These are phyloP conservation scores for Botrytis hyacinthi DNA, from an alignment of 2,329 filamentous ascomycete genomes.

Conservation along the genomic window DNA sequence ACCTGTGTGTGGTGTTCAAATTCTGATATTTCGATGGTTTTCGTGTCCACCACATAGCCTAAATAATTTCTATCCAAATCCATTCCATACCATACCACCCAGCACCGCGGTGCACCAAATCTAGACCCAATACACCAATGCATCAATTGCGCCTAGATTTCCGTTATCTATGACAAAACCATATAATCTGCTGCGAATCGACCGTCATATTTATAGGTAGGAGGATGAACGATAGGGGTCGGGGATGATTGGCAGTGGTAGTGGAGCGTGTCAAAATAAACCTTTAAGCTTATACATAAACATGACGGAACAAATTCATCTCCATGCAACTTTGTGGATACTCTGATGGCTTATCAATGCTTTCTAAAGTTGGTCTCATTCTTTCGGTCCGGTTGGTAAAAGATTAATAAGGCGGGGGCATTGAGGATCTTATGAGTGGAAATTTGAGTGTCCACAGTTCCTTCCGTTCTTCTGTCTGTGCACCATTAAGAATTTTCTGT, in stretches of 20 bases:
- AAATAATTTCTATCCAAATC: neutral
- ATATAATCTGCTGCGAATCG: neutral
- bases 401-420: neutral
- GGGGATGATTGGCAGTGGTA: neutral
- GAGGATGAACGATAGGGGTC: neutral
- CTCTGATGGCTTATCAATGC: neutral
- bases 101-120: neutral
- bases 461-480: neutral
- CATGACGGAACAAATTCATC: neutral
- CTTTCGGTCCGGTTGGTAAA: neutral
- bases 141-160: neutral
- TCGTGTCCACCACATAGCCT: neutral
- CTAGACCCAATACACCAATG: neutral
- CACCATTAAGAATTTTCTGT: neutral
- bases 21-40: neutral
- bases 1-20: neutral
- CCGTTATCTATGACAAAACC: neutral
- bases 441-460: neutral
- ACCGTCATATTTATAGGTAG: neutral
- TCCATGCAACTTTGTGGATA: neutral
- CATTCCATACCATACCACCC: neutral
- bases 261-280: neutral
- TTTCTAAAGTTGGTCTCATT: neutral
- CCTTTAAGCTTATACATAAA: neutral
- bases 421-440: neutral